These are phyloP conservation scores for Aspergillus panamensis DNA, from an alignment of 495 filamentous ascomycete genomes.

Conservation along the genomic window DNA sequence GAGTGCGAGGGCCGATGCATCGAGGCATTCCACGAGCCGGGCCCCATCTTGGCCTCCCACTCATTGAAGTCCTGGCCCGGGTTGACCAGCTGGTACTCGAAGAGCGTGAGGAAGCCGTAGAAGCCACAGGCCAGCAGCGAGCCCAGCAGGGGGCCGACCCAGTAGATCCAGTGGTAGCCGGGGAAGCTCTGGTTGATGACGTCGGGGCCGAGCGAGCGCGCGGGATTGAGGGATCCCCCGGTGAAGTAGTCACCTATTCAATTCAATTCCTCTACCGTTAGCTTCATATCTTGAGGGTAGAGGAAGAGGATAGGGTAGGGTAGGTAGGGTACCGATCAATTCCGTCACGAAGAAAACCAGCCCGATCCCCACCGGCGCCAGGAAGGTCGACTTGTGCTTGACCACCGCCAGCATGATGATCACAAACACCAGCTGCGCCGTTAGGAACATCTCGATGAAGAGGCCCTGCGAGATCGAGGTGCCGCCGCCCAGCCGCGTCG, in stretches of 20 bases:
- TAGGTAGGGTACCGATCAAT: slow-evolving; percentile 50
- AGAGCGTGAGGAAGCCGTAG: slow-evolving; percentile 60
- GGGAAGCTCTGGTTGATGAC: slow-evolving; percentile 64
- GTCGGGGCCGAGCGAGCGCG: slow-evolving; percentile 67
- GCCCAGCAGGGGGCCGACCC: slow-evolving; percentile 65
- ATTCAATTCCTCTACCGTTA: not conserved
- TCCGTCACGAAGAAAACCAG: slow-evolving; percentile 67
- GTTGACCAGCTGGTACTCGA: slow-evolving; percentile 76
- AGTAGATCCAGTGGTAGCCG: slow-evolving; percentile 53
- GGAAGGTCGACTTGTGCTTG: slow-evolving; percentile 74
- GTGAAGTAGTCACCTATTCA: slow-evolving; percentile 62
- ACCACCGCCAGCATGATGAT: slow-evolving; percentile 82
- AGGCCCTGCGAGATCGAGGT: slow-evolving; percentile 62
- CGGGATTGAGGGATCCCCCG: slow-evolving; percentile 70
- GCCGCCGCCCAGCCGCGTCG: slow-evolving; percentile 54
- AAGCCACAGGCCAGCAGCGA: slow-evolving; percentile 64
- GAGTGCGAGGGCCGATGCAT: slow-evolving; percentile 12
- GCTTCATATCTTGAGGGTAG: not conserved
- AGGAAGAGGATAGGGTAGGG: not conserved
- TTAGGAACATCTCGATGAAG: slow-evolving; percentile 80
- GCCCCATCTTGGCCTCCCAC: slow-evolving; percentile 31
- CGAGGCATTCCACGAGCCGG: slow-evolving; percentile 15
- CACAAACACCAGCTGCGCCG: slow-evolving; percentile 69
- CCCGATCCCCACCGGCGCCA: slow-evolving; percentile 78
- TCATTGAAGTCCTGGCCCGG: slow-evolving; percentile 63